Base-by-base conservation (phyloP, 2,329 filamentous ascomycete genomes). In the Madurella fahalii region DNA sequence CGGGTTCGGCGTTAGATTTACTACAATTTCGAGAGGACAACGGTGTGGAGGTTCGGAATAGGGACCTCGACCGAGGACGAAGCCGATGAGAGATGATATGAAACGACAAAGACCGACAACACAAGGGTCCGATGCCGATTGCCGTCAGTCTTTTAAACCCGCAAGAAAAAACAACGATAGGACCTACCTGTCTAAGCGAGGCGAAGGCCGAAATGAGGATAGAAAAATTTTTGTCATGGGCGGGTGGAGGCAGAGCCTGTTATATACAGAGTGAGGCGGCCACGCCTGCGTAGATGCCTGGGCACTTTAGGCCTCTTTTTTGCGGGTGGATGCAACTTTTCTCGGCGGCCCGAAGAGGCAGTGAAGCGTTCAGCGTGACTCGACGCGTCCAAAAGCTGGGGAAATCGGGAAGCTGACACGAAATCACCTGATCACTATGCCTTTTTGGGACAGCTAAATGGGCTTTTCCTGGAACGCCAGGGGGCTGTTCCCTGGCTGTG, bases 211-310 rank as follows among this genome's bases (percentile, higher is more conserved):
- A 54, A 50, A 50, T 48, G 54, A 57, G 52, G 53, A 54, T 49
- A 48, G 53, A 50, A 52, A 59, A 56, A 32, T 58, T 58, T 56
- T 47, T 25, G 42, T 47, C 43, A 51, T 47, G 50, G 43, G 43
- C 50, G 53, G 47, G 54, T 32, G 61, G 57, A 47, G 31, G 39
- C 43, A 40, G 39, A 25, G 45, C n/a, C 30, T 58, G 40, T 58
- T 63, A 60, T 63, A 59, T 60, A 61, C 44, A 46, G n/a, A n/a
- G 41, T 43, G 32, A 56, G 52, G 50, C 34, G 47, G 50, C 48
- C 50, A 43, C 34, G 55, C 40, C 54, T 64, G 62, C 62, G 60
- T 32, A 56, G 62, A 58, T 64, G 62, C 62, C 62, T 64, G 55
- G 58, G 20, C 25, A 51, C 39, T 52, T 53, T 52, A 47, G 9